Percentiles rank a stretch among this genome's conserved stretches.
Evolutionary conservation across 805 yeast genomes (phyloP).

Genomic region (Debaryomyces tyrocola): DNA sequence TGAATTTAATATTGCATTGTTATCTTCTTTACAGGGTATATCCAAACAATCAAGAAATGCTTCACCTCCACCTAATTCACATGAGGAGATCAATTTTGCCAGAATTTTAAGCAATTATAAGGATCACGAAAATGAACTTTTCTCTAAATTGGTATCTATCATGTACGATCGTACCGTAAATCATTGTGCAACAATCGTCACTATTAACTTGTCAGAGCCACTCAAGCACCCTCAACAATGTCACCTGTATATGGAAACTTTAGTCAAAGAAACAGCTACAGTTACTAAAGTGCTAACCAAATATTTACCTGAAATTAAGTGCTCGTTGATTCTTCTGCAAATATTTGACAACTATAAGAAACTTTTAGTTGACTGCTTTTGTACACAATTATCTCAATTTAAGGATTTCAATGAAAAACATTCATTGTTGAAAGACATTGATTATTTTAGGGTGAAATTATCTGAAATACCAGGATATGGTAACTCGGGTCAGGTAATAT

Average conservation of each 20-base stretch:
- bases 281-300: constrained; percentile 59
- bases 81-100: constrained; percentile 29
- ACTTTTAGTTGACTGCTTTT: constrained; percentile 50
- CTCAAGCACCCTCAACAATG: constrained; percentile 45
- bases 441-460: constrained; percentile 61
- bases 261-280: constrained; percentile 67
- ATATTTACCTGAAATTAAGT: constrained; percentile 54
- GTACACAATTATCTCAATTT: constrained; percentile 46
- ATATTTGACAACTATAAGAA: constrained; percentile 61
- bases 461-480: constrained; percentile 60
- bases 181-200: constrained; percentile 49
- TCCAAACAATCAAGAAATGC: constrained; percentile 3
- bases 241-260: constrained; percentile 62
- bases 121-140: constrained; percentile 65
- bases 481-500: constrained; percentile 58
- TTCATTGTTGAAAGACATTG: constrained; percentile 57
- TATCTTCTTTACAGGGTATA: constrained; percentile 25
- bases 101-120: constrained; percentile 40
- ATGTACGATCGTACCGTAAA: constrained; percentile 63
- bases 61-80: constrained; percentile 9
- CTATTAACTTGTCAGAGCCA: constrained; percentile 52
- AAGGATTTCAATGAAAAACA: constrained; percentile 55
- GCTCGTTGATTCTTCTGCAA: constrained; percentile 44
- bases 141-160: constrained; percentile 62
- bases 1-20: constrained; percentile 42